phyloP scores from a whole-genome alignment of 768 basidiomycete genomes.

The Pluteus cervinus region DNA sequence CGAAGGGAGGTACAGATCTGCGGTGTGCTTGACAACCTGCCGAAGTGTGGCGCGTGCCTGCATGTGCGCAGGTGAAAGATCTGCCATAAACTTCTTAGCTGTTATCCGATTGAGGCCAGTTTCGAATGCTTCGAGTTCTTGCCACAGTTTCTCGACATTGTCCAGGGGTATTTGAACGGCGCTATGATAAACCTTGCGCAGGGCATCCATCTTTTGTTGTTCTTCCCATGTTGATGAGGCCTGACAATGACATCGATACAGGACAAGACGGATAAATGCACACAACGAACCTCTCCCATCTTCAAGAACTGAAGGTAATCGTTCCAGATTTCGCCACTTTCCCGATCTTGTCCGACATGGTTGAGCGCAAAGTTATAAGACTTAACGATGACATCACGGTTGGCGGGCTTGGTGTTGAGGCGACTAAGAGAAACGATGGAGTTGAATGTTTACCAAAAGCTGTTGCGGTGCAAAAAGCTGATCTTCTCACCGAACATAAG shows the following conservation, averaged over 20 bases:
- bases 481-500: slow-evolving; percentile 87
- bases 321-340: slow-evolving; percentile 87
- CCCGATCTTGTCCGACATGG: slow-evolving; percentile 87
- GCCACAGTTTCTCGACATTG: slow-evolving; percentile 90
- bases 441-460: too few relatives aligned
- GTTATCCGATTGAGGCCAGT: slow-evolving; percentile 85
- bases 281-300: slow-evolving; percentile 54
- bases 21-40: slow-evolving; percentile 68
- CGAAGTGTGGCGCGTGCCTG: slow-evolving; percentile 87
- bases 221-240: slow-evolving; percentile 89
- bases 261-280: slow-evolving; percentile 15
- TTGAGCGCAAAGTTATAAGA: slow-evolving; percentile 92
- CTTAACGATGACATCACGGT: slow-evolving; percentile 74
- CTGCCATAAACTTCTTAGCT: slow-evolving; percentile 93
- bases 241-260: slow-evolving; percentile 15
- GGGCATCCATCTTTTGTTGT: slow-evolving; percentile 89
- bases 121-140: slow-evolving; percentile 90
- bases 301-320: slow-evolving; percentile 91
- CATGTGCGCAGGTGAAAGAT: slow-evolving; percentile 92
- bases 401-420: slow-evolving; percentile 56
- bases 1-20: slow-evolving; percentile 45
- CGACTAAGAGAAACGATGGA: too few relatives aligned
- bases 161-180: slow-evolving; percentile 93
- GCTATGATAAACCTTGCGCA: slow-evolving; percentile 89
- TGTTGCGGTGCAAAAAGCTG: too few relatives aligned